phyloP scores from a whole-genome alignment of 2,329 filamentous ascomycete species.

The Elsinoe ampelina region DNA sequence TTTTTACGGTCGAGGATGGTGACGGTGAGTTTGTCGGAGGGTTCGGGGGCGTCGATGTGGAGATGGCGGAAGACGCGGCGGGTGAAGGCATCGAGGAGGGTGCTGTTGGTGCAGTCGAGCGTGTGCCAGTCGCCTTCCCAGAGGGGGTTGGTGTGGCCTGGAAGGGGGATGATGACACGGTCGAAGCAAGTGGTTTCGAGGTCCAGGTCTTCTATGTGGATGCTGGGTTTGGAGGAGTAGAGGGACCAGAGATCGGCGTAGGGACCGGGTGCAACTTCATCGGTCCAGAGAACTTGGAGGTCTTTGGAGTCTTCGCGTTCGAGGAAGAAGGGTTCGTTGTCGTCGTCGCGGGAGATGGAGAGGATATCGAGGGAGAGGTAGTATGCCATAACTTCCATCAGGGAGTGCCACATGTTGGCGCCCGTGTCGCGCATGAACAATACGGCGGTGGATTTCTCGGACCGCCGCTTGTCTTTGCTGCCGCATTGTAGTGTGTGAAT shows the following conservation, averaged over 20 bases:
- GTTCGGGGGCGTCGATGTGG: conserved; percentile 6
- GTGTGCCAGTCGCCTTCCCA: conserved; percentile 15
- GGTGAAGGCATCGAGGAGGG: conserved; percentile 10
- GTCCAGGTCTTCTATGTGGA: conserved; percentile 13
- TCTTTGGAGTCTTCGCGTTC: conserved; percentile 10
- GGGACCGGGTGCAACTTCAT: conserved; percentile 9
- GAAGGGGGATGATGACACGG: conserved; percentile 12
- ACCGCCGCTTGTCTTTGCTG: conserved; percentile 10
- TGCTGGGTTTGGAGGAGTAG: conserved; percentile 12
- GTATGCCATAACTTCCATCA: conserved; percentile 14
- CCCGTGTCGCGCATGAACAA: conserved; percentile 13
- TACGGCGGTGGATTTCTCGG: conserved; percentile 11
- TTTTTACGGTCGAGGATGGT: conserved; percentile 11
- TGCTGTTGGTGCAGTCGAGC: conserved; percentile 10
- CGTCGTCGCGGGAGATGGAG: conserved; percentile 9
- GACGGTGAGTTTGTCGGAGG: conserved; percentile 6
- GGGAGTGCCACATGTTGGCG: conserved; percentile 14
- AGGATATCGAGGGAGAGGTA: conserved; percentile 13
- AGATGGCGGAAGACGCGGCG: conserved; percentile 13
- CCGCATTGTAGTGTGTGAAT: conserved; percentile 9
- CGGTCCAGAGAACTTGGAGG: conserved; percentile 12
- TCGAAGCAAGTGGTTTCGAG: conserved; percentile 11
- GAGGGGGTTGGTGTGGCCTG: conserved; percentile 12
- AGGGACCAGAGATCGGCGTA: conserved; percentile 12
- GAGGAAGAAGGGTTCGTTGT: conserved; percentile 8